Conservation (phyloP, 306 rosid species). For the Medicago lupulina region DNA sequence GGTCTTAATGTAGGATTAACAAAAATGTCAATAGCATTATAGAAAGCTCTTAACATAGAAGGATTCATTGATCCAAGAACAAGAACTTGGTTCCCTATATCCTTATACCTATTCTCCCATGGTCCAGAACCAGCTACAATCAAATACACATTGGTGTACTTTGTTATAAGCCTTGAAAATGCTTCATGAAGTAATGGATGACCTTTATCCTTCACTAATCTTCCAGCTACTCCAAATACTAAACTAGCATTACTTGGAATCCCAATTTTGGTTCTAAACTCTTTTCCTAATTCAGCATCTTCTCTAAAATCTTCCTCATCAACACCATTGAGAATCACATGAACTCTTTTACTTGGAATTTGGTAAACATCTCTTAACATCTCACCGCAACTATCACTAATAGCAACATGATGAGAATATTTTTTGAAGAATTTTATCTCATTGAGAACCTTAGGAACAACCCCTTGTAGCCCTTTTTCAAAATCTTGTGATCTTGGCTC, state of each 20-base stretch:
- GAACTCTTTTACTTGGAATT: slow-evolving; percentile 77
- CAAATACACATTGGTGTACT: slow-evolving; percentile 63
- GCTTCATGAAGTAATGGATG: slow-evolving; percentile 92
- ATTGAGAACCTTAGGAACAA: slow-evolving; percentile 75
- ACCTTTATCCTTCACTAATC: slow-evolving; percentile 93
- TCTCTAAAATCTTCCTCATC: slow-evolving; percentile 64
- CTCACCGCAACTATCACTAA: slow-evolving; percentile 93
- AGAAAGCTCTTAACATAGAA: slow-evolving; percentile 66
- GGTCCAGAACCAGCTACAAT: slow-evolving; percentile 95
- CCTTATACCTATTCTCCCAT: slow-evolving; percentile 79
- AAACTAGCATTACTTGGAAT: slow-evolving; percentile 71
- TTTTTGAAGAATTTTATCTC: slow-evolving; percentile 88
- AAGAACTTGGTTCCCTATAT: slow-evolving; percentile 72
- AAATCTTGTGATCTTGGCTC: slow-evolving; percentile 73
- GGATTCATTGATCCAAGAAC: slow-evolving; percentile 88
- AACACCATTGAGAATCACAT: slow-evolving; percentile 90
- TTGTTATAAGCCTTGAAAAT: slow-evolving; percentile 58
- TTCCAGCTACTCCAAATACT: slow-evolving; percentile 92
- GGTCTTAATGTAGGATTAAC: slow-evolving; percentile 93
- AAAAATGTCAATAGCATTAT: slow-evolving; percentile 80
- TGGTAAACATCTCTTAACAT: slow-evolving; percentile 90
- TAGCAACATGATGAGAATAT: slow-evolving; percentile 86
- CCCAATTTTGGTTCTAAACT: slow-evolving; percentile 63
- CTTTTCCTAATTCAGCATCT: slow-evolving; percentile 57
- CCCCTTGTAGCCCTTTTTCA: slow-evolving; percentile 67